These are phyloP conservation scores for Lithospermum erythrorhizon DNA, from an alignment of 257 asterid species.

Conservation along the genomic window DNA sequence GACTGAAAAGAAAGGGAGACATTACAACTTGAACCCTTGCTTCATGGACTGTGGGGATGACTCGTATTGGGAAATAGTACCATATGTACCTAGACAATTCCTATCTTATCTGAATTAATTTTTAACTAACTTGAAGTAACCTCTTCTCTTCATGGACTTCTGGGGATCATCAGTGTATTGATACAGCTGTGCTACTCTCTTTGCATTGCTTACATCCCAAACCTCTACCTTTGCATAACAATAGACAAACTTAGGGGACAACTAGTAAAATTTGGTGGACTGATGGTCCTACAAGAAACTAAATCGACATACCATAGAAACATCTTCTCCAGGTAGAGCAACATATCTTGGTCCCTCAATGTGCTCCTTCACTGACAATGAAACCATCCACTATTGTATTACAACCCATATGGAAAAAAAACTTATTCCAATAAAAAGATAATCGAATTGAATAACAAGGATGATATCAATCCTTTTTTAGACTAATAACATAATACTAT, in stretches of 20 bases:
- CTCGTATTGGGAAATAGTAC: neutral
- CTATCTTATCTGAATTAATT: too few relatives aligned
- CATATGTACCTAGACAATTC: neutral
- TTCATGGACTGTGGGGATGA: neutral
- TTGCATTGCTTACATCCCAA: constrained; percentile 61
- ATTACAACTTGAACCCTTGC: neutral
- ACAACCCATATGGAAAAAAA: neutral
- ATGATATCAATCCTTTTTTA: neutral
- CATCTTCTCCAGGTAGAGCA: constrained; percentile 65
- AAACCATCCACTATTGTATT: neutral
- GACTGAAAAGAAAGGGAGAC: neutral
- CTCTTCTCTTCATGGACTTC: constrained; percentile 40
- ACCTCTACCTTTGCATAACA: constrained; percentile 43
- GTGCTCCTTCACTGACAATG: constrained; percentile 14
- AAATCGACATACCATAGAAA: constrained; percentile 37
- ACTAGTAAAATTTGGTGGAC: neutral
- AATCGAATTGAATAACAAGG: neutral
- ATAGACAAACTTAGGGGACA: constrained; percentile 2
- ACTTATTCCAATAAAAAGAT: neutral
- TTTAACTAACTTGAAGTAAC: constrained; percentile 3
- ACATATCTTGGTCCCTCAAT: constrained; percentile 33
- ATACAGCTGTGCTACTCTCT: constrained; percentile 41
- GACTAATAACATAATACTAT: neutral
- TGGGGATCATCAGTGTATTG: constrained; percentile 21
- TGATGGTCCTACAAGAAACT: constrained; percentile 3